These are phyloP conservation scores for Kregervanrija pseudodelftensis DNA, from an alignment of 805 yeast genomes.

Conservation along the genomic window DNA sequence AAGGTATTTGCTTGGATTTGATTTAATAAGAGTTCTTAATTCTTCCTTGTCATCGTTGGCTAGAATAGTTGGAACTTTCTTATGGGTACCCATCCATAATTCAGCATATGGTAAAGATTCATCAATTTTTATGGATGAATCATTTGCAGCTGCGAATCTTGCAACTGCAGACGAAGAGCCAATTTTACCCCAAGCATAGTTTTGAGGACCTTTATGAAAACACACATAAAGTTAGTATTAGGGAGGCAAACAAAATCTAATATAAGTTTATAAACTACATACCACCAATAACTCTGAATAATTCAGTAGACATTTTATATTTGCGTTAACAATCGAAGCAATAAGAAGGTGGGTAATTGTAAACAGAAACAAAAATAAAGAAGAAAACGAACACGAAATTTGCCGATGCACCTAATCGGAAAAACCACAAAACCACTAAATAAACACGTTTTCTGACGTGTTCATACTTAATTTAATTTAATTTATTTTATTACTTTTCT, in stretches of 20 bases:
- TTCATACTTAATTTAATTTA: too few relatives aligned
- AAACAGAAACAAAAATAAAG: neutral
- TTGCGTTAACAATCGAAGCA: neutral
- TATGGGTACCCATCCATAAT: conserved; percentile 99
- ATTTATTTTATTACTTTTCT: too few relatives aligned
- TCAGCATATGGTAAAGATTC: conserved; percentile 89
- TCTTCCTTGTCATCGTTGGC: conserved; percentile 41
- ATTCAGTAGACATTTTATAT: conserved; percentile 17
- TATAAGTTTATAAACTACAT: conserved; percentile 6
- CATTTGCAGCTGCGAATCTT: conserved; percentile 66
- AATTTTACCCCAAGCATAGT: conserved; percentile 49
- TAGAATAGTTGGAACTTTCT: conserved; percentile 73
- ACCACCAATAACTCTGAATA: conserved; percentile 30
- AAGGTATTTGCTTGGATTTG: conserved; percentile 50
- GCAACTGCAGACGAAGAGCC: conserved; percentile 89
- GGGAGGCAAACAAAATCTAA: too few relatives aligned
- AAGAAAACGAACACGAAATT: neutral
- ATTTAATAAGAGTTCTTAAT: conserved; percentile 60
- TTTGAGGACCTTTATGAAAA: conserved; percentile 25
- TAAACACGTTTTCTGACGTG: too few relatives aligned
- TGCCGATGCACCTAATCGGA: neutral
- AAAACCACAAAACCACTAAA: too few relatives aligned
- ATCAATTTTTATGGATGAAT: conserved; percentile 48
- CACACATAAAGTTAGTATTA: neutral
- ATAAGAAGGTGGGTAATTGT: neutral